Conservation (phyloP, 2,329 filamentous ascomycete species). For the Fusarium pseudoanthophilum region DNA sequence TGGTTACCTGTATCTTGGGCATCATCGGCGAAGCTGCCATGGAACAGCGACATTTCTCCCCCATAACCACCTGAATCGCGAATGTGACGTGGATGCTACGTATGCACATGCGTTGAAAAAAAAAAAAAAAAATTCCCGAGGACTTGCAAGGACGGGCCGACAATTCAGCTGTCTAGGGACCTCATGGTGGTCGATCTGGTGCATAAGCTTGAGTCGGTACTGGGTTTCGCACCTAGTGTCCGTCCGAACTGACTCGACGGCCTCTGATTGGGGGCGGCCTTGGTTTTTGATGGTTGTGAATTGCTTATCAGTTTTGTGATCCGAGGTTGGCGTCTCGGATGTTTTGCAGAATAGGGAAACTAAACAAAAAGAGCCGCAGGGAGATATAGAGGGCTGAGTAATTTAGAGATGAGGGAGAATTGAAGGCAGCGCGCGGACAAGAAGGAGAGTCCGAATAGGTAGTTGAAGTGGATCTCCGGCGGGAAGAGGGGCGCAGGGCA, state of each 20-base stretch:
- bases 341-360: slow-evolving; percentile 18
- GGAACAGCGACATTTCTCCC: slow-evolving; percentile 6
- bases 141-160: slow-evolving; percentile 27
- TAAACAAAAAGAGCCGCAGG: slow-evolving; percentile 11
- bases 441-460: slow-evolving; percentile 20
- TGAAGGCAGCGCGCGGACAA: background rate
- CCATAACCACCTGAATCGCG: slow-evolving; percentile 31
- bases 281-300: background rate
- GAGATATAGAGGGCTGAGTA: slow-evolving; percentile 1
- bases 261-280: slow-evolving; percentile 18
- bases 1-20: slow-evolving; percentile 4
- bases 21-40: slow-evolving; percentile 20
- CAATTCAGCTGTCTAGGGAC: slow-evolving; percentile 32
- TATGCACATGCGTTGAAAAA: slow-evolving; percentile 1
- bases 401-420: background rate
- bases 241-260: slow-evolving; percentile 23
- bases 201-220: slow-evolving; percentile 29
- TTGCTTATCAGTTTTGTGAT: background rate
- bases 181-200: slow-evolving; percentile 20
- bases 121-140: slow-evolving; percentile 18
- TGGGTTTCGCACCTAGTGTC: slow-evolving; percentile 11
- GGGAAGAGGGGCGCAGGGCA: slow-evolving; percentile 20
- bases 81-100: slow-evolving; percentile 28
- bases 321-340: slow-evolving; percentile 10
- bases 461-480: slow-evolving; percentile 7